phyloP scores from a whole-genome alignment of 345 rosid species.

The Carallia pectinifolia region DNA sequence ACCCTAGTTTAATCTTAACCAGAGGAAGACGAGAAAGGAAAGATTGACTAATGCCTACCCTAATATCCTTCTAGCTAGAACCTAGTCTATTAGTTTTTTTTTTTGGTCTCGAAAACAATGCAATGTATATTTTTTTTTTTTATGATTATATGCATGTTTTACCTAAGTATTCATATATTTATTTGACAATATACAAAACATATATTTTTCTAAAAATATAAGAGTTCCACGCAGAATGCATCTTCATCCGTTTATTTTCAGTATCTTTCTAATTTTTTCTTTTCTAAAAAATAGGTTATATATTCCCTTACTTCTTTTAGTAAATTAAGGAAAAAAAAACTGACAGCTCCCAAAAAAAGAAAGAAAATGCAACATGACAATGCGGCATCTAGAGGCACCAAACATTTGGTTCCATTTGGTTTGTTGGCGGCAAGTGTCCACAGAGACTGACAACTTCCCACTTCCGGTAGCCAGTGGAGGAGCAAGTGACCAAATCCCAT shows the following conservation, averaged over 20 bases:
- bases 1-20: conserved; percentile 12
- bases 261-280: too few relatives aligned
- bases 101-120: too few relatives aligned
- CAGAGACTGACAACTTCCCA: conserved; percentile 40
- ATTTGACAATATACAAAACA: too few relatives aligned
- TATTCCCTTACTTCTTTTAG: conserved; percentile 58
- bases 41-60: not conserved
- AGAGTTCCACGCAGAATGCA: too few relatives aligned
- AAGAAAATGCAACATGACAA: conserved; percentile 12
- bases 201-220: too few relatives aligned
- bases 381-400: conserved; percentile 26
- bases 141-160: too few relatives aligned
- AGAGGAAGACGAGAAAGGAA: not conserved
- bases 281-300: too few relatives aligned
- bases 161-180: too few relatives aligned
- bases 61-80: not conserved
- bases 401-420: conserved; percentile 15
- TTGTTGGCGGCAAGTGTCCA: conserved; percentile 39
- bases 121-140: too few relatives aligned
- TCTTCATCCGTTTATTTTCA: too few relatives aligned
- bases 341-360: conserved; percentile 32
- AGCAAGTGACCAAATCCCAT: conserved; percentile 10
- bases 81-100: not conserved
- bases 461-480: conserved; percentile 43
- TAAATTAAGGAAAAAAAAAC: conserved; percentile 26